phyloP scores from a whole-genome alignment of 768 basidiomycete species.

The Mycena capillaripes region DNA sequence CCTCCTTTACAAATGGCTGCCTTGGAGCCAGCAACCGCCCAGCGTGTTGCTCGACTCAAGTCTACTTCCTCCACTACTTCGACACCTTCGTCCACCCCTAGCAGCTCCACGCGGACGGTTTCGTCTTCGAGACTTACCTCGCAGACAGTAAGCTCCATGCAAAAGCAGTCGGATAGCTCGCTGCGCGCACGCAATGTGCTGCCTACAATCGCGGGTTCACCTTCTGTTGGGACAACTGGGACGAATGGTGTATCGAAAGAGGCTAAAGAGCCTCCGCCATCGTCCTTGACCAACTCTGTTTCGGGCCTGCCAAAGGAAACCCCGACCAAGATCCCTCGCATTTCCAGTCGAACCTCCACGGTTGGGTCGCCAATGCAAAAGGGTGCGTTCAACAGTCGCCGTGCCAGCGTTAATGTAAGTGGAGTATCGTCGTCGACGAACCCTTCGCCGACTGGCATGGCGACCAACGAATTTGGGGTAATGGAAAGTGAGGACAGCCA shows the following conservation, averaged over 20 bases:
- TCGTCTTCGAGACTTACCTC: conserved; percentile 79
- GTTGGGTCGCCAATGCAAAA: conserved; percentile 80
- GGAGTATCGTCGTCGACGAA: conserved; percentile 70
- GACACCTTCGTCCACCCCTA: conserved; percentile 54
- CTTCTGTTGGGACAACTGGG: conserved; percentile 81
- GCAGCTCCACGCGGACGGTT: conserved; percentile 55
- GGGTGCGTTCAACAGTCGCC: conserved; percentile 63
- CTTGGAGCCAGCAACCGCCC: conserved; percentile 83
- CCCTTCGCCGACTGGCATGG: conserved; percentile 70
- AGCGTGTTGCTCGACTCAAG: conserved; percentile 88
- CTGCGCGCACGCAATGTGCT: conserved; percentile 82
- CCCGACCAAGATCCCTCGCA: conserved; percentile 93
- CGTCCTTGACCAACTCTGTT: conserved; percentile 65
- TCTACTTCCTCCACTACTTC: conserved; percentile 62
- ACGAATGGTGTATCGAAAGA: conserved; percentile 66
- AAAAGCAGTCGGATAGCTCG: conserved; percentile 88
- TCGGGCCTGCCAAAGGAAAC: conserved; percentile 81
- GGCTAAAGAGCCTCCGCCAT: conserved; percentile 67
- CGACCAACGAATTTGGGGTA: conserved; percentile 85
- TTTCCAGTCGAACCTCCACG: conserved; percentile 87
- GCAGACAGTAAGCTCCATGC: conserved; percentile 89
- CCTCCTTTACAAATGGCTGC: conserved; percentile 95
- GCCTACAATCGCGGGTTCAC: conserved; percentile 95
- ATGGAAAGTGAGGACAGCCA: conserved; percentile 72
- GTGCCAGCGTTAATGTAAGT: conserved; percentile 74